Base-by-base conservation (phyloP, 345 rosid species). In the Eucalyptus pumila region DNA sequence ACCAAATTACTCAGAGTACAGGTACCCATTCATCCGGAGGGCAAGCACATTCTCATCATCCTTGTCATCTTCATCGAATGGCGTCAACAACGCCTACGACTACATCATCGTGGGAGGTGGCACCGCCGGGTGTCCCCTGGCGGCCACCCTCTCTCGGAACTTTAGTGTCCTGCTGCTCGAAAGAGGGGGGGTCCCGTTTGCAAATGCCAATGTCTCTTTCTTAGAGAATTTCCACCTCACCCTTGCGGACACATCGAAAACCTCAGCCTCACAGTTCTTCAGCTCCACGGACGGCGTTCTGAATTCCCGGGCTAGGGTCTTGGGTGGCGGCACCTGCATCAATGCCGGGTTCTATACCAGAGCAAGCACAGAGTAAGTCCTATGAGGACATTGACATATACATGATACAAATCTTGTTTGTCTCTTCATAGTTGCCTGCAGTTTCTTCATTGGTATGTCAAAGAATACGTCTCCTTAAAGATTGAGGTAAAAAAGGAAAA, bases 341-440 rank as follows among this genome's bases (percentile, higher is more conserved):
- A 98, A 98, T 92, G 99, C 99, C 62, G 99, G 99, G 65, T 98
- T 97, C 92, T 98, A 98, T 93, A 92, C 96, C 24, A 92, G 99
- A 91, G 98, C 98, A 6, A 94, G 92, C 92, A 30, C 93, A 37
- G 92, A 92, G 99, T 98, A 94, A 86, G 94, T 88, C 47, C 85
- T 21, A 23, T 23, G 85, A 40, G 85, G 9, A 76, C 30, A 23
- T 76, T 76, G 85, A 40, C 85, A 37, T 23, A n/a, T 30, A 15
- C 58, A 32, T 40, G 60, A 34, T 85, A 9, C 42, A 86, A 42
- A 80, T 49, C 23, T 21, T 11, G 4, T 32, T 54, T 44, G 5
- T 37, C 76, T 65, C 80, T 86, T 69, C 62, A 26, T 54, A 60
- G 50, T 65, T 45, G 40, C 23, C 19, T n/a, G 76, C 37, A 10